These are phyloP conservation scores for Fraxinus sp. DNA, from an alignment of 305 asterid species.

Conservation along the genomic window DNA sequence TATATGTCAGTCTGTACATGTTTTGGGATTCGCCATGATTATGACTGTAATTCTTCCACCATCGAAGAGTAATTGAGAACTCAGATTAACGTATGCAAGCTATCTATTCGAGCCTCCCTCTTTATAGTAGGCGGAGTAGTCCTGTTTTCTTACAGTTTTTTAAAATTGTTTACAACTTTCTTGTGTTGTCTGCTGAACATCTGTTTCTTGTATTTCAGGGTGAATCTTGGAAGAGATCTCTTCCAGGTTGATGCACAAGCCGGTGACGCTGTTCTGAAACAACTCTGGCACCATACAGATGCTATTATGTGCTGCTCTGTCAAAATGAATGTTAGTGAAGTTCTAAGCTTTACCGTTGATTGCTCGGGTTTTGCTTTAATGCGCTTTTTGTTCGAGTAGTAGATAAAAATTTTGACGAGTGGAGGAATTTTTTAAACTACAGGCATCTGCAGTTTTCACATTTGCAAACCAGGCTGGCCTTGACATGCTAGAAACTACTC, in stretches of 20 bases:
- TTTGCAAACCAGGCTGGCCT: constrained; percentile 99
- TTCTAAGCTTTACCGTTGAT: background rate
- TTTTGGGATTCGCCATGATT: background rate
- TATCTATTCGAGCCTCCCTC: background rate
- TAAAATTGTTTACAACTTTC: background rate
- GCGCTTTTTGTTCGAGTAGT: background rate
- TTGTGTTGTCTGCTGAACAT: background rate
- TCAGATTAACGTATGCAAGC: background rate
- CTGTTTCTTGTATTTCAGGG: constrained; percentile 29
- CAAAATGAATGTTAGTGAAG: constrained; percentile 63
- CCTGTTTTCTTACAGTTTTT: background rate
- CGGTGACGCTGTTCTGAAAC: constrained; percentile 72
- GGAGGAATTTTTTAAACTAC: constrained; percentile 13
- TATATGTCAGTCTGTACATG: background rate
- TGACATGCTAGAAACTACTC: constrained; percentile 94
- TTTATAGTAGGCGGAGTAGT: background rate
- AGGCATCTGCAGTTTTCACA: constrained; percentile 88
- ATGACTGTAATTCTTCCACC: background rate
- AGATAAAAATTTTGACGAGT: background rate
- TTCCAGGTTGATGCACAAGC: constrained; percentile 48
- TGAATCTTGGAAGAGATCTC: constrained; percentile 77
- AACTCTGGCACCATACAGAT: constrained; percentile 83
- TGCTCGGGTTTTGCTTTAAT: background rate
- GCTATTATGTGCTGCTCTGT: constrained; percentile 96
- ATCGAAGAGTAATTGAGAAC: background rate